These are phyloP conservation scores for Casuarina cunninghamiana DNA, from an alignment of 306 rosid species.

Conservation along the genomic window DNA sequence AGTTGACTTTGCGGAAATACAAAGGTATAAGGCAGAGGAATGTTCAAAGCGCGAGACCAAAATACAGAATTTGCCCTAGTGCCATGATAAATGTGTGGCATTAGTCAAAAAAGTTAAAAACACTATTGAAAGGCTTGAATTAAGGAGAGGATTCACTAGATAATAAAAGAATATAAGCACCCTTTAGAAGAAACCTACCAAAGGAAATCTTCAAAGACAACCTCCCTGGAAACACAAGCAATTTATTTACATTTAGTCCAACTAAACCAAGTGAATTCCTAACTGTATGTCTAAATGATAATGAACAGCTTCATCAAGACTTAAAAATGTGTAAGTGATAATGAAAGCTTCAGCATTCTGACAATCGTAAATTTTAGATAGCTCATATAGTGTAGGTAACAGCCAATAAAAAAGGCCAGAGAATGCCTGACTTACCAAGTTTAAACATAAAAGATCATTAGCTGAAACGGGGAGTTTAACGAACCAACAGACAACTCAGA, in stretches of 20 bases:
- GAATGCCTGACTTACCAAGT: not conserved
- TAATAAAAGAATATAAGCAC: slow-evolving; percentile 14
- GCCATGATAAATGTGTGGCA: slow-evolving; percentile 31
- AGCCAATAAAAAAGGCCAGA: not conserved
- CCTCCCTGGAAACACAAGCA: slow-evolving; percentile 64
- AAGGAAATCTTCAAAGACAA: slow-evolving; percentile 89
- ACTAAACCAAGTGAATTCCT: not conserved
- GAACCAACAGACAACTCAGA: not conserved
- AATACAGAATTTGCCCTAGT: slow-evolving; percentile 92
- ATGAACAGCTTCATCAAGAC: not conserved
- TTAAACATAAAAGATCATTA: not conserved
- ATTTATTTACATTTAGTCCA: slow-evolving; percentile 7
- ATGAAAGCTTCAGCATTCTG: not conserved
- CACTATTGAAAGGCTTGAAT: slow-evolving; percentile 1
- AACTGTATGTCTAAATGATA: not conserved
- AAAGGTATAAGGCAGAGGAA: slow-evolving; percentile 79
- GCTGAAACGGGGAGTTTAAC: not conserved
- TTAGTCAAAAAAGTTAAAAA: slow-evolving; percentile 34
- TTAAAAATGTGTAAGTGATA: no score
- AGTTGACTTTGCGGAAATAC: slow-evolving; percentile 74
- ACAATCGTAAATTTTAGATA: not conserved
- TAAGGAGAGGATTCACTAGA: slow-evolving; percentile 10
- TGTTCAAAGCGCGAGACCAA: slow-evolving; percentile 92
- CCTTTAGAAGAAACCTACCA: slow-evolving; percentile 58
- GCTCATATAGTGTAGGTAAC: not conserved